Conservation (phyloP, 345 rosid genomes). For the Raphanus sativus region DNA sequence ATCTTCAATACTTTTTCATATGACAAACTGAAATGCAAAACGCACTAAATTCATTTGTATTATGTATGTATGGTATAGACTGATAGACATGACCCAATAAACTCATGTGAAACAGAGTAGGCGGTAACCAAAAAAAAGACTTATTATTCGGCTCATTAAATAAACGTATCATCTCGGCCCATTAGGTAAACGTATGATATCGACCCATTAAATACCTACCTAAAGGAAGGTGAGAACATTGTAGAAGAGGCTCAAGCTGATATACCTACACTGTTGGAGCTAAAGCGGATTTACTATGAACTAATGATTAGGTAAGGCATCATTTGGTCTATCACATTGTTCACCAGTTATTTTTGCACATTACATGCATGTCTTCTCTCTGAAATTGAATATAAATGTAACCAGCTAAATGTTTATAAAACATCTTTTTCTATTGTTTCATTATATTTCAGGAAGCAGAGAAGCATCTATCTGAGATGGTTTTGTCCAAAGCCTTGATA, state of each 20-base stretch:
- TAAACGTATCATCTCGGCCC: conserved; percentile 32
- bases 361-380: no score
- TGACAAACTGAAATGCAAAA: not conserved
- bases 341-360: no score
- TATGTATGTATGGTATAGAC: not conserved
- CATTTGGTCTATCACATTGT: no score
- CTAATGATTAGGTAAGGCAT: no score
- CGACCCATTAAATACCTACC: no score
- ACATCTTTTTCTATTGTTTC: conserved; percentile 13
- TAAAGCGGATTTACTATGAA: conserved; percentile 61
- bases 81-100: not conserved
- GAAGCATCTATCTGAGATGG: conserved; percentile 4
- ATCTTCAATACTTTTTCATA: not conserved
- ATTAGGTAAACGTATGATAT: conserved; percentile 55
- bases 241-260: conserved; percentile 91
- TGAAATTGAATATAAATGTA: no score
- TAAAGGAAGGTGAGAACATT: conserved; percentile 62
- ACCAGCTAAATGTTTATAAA: conserved; percentile 47
- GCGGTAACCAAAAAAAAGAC: not conserved
- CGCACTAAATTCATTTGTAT: not conserved
- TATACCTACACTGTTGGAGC: conserved; percentile 75
- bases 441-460: conserved; percentile 63
- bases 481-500: conserved; percentile 54
- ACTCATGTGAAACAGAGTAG: not conserved
- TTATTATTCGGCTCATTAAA: not conserved